Evolutionary conservation across 1,284 basidiomycete genomes (phyloP).

Genomic region (Entoloma clypeatum): DNA sequence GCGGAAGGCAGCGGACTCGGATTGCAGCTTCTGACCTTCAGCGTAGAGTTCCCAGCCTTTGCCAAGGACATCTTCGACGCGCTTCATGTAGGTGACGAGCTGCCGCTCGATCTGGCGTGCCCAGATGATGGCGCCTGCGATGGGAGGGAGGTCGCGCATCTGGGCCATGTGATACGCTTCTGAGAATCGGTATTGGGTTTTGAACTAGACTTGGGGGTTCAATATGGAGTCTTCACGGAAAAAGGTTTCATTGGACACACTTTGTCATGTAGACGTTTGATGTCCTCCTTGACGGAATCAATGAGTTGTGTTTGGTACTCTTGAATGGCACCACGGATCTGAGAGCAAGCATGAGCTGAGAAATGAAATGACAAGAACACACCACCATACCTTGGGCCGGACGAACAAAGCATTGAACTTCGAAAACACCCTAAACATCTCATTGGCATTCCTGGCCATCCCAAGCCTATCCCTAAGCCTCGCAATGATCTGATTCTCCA

Average conservation of each 20-base stretch:
- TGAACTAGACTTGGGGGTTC: slow-evolving; percentile 56
- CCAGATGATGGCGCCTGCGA: slow-evolving; percentile 98
- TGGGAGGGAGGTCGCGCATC: slow-evolving; percentile 95
- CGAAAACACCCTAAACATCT: slow-evolving; percentile 99
- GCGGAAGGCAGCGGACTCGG: slow-evolving; percentile 88
- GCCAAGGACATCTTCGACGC: slow-evolving; percentile 98
- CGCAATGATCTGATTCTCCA: slow-evolving; percentile 98
- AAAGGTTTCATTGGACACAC: slow-evolving; percentile 30
- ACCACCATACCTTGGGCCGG: slow-evolving; percentile 79
- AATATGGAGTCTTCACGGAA: slow-evolving; percentile 12
- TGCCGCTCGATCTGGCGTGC: slow-evolving; percentile 97
- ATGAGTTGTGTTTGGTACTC: slow-evolving; percentile 98
- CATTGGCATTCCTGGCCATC: slow-evolving; percentile 95
- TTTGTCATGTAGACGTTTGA: slow-evolving; percentile 93
- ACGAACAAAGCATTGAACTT: slow-evolving; percentile 99
- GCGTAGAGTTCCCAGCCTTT: slow-evolving; percentile 99
- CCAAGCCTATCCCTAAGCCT: slow-evolving; percentile 88
- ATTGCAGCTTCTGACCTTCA: slow-evolving; percentile 96
- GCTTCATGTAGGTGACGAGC: slow-evolving; percentile 95
- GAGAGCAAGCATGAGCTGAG: slow-evolving; percentile 1
- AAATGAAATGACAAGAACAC: neutral
- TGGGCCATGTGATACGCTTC: slow-evolving; percentile 98
- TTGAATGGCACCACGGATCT: slow-evolving; percentile 96
- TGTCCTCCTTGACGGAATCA: slow-evolving; percentile 97
- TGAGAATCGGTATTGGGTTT: slow-evolving; percentile 91